Evolutionary conservation across 352 stramenopile genomes (phyloP), one percentile per base, ranked within the genome.

Genomic region (Phytophthora cactorum): DNA sequence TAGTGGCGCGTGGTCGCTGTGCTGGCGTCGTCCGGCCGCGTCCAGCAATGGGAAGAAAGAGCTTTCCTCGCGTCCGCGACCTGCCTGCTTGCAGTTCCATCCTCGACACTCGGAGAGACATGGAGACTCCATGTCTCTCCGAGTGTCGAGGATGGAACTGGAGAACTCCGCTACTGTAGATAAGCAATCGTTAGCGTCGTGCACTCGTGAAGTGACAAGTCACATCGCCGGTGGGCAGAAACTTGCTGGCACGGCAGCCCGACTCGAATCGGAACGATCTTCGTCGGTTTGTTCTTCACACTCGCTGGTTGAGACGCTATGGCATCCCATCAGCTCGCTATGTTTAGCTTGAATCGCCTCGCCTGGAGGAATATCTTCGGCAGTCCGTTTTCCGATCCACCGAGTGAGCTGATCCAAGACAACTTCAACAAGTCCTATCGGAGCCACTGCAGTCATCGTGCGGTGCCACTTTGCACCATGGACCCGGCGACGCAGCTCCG

Each of bases 111-210:
- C n/a, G n/a, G 34, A 65, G 53, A 68, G 63, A 65, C 57, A 71
- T 67, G 57, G 58, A 54, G 22, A n/a, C 17, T 27, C 15, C 17
- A 14, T 4, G 61, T 43, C 36, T 43, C 36, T 43, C 36, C 36
- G 36, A 43, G 36, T 15, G 12, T 17, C 36, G 36, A n/a, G 36
- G 22, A 22, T 22, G 22, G 22, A 22, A 22, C 22, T 22, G 22
- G 22, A 22, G 22, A 22, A 22, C 22, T 22, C 22, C 22, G 22
- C 22, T 22, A 22, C 22, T 22, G 22, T 34, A 43, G 17, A 62
- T 68, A 68, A 68, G 58, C 58, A 72, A 66, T 68, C 52, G 50
- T 31, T 36, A 27, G 52, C 47, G 49, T 73, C 60, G 66, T 70
- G 45, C 32, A 27, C 31, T 65, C 59, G 65, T 31, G 29, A 51